Base-by-base conservation (phyloP, 2,329 filamentous ascomycete genomes). In the Fusarium pseudonygamai region DNA sequence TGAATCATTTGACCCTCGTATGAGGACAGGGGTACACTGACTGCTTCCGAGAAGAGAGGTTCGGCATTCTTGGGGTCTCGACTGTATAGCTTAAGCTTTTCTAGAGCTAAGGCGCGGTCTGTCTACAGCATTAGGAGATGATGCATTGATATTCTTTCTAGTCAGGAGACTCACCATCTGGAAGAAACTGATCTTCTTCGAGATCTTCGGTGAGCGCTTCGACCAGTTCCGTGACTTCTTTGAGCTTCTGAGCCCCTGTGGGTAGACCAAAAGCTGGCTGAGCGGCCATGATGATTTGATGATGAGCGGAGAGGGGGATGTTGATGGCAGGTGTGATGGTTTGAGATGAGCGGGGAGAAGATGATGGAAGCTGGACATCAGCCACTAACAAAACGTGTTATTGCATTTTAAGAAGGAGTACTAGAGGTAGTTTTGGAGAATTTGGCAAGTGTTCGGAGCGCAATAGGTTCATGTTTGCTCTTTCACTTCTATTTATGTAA, bases 21-120 rank as follows among this genome's bases (percentile, higher is more conserved):
- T 32, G 22, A 62, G 28, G 15, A 36, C n/a, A n/a, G 40, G 22
- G 30, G 13, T 40, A 6, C 28, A 24, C 85, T 73, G 86, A 93
- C 94, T 82, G 92, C 85, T 81, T 89, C 88, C n/a, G 93, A 92
- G 82, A 96, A 98, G 65, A 98, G 96, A 3, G 94, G 92, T 65
- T 92, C 92, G 34, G 95, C 91, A 82, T 93, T 87, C 36, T 84
- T 85, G 13, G 92, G 89, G 76, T 92, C 91, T 68, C 95, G 91
- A 12, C 95, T 82, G 74, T 76, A 80, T 49, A 78, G 77, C 82
- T 97, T 97, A 55, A 98, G 86, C 75, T 94, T 84, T 74, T 92
- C 90, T 8, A 93, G 81, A 18, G 86, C 85, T 15, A 86, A 82
- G 75, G 90, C 88, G 70, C 90, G 88, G 78, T 93, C 93, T 94